Percentiles rank a stretch among this genome's conserved stretches.
Conservation (phyloP, 2,329 filamentous ascomycete species). For the Pseudomassariella vexata region DNA sequence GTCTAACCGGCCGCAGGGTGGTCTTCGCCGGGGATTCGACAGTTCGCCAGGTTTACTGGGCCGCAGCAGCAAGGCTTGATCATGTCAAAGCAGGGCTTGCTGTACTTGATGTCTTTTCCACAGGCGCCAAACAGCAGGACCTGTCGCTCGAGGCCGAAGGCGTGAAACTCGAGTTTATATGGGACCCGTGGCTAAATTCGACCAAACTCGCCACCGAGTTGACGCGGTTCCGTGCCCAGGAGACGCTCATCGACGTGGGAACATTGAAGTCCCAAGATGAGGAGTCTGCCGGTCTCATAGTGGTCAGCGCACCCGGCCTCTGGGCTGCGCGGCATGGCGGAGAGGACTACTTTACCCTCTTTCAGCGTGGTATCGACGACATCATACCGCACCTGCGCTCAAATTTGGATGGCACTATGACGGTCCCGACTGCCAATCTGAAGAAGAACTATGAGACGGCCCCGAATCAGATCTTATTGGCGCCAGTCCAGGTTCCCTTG, state of each 20-base stretch:
- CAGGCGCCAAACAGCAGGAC: constrained; percentile 35
- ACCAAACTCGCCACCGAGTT: constrained; percentile 35
- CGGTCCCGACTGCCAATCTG: constrained; percentile 8
- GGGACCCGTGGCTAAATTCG: constrained; percentile 58
- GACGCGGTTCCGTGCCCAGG: constrained; percentile 23
- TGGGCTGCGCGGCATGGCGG: constrained; percentile 48
- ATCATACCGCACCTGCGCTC: constrained; percentile 32
- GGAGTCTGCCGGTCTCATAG: constrained; percentile 36
- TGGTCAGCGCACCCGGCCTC: constrained; percentile 48
- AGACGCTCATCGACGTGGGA: constrained; percentile 11
- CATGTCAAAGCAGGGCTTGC: constrained; percentile 28
- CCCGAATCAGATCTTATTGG: constrained; percentile 29
- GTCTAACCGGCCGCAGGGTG: constrained; percentile 44
- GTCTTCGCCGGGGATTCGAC: constrained; percentile 58
- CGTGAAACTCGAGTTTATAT: constrained; percentile 50
- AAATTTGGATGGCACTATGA: constrained; percentile 14
- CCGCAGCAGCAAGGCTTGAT: constrained; percentile 43
- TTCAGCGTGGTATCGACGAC: constrained; percentile 38
- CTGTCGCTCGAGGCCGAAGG: constrained; percentile 35
- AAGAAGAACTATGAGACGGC: constrained; percentile 7
- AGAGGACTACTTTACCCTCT: constrained; percentile 36
- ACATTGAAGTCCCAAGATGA: constrained; percentile 13
- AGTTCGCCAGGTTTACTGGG: constrained; percentile 56
- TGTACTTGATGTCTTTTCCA: constrained; percentile 25
- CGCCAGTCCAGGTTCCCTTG: constrained; percentile 38